Evolutionary conservation across 768 basidiomycete species (phyloP), one percentile per base, ranked within the genome.

Genomic region (Omphalotus guepiniiformis): DNA sequence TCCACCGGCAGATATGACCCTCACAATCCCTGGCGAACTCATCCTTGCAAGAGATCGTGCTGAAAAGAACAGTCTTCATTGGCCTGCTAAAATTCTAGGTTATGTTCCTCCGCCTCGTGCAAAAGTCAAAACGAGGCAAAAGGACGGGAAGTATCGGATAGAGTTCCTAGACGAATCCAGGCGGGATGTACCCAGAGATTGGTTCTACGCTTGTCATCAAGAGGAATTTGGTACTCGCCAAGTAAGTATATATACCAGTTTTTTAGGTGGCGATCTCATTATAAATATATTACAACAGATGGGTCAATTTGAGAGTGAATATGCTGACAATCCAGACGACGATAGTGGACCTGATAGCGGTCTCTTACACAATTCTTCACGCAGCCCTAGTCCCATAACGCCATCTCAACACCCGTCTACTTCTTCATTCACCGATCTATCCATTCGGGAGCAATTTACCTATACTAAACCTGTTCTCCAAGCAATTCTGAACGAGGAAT

Each of bases 11-110:
- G 81, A 86, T 52, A 63, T 64, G 3, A 60, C 67, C 0, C 67
- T 85, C 19, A 62, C 73, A 13, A 77, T 88, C 29, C 85, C 85
- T 2, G 88, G 85, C 2, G 87, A 89, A 59, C 61, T 81, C 1
- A 65, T 88, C 2, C 67, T 88, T 11, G 82, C 82, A 5, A 59
- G 67, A 19, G 75, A 73, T 2, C 63, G 54, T 35, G 63, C 63
- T 45, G 58, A 54, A 18, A 56, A 54, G n/a, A 59, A 59, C 5
- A 52, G 55, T 4, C 54, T 60, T 13, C 83, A 82, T 55, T 91
- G 88, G 88, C 85, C 88, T 2, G 88, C 82, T 1, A 68, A 67
- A 57, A 64, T 90, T 32, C 55, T 81, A 8, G 66, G 55, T 0
- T 86, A 82, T 54, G 47, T 77, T 19, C 68, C 71, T 11, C 18